Conservation (phyloP, 139 green algal species). For the Chara braunii region DNA sequence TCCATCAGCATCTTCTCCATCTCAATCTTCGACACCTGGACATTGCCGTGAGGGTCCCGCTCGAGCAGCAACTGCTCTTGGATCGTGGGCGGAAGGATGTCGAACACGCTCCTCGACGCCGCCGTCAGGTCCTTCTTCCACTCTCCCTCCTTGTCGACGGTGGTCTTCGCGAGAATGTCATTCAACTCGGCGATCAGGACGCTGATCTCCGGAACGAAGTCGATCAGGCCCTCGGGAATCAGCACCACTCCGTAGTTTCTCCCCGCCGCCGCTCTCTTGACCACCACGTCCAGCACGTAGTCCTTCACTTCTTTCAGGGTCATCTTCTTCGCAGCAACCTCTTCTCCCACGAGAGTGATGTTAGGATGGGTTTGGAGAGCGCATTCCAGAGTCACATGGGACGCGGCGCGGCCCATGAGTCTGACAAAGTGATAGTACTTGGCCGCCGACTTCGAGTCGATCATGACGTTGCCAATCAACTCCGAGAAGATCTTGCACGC, state of each 20-base stretch:
- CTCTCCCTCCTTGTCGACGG: slow-evolving; percentile 23
- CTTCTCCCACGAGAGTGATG: slow-evolving; percentile 53
- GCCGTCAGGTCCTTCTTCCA: slow-evolving; percentile 19
- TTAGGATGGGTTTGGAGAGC: slow-evolving; percentile 61
- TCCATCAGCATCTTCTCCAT: slow-evolving; percentile 30
- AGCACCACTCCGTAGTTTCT: slow-evolving; percentile 53
- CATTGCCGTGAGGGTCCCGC: slow-evolving; percentile 57
- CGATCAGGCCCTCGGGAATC: slow-evolving; percentile 57
- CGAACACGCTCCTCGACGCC: slow-evolving; percentile 29
- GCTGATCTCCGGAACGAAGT: slow-evolving; percentile 43
- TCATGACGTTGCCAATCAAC: slow-evolving; percentile 56
- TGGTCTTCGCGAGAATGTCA: slow-evolving; percentile 27
- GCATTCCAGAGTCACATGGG: slow-evolving; percentile 59
- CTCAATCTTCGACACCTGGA: slow-evolving; percentile 34
- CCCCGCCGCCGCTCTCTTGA: slow-evolving; percentile 32
- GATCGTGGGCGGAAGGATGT: slow-evolving; percentile 44
- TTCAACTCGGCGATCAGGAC: slow-evolving; percentile 30
- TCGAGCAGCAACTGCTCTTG: slow-evolving; percentile 48
- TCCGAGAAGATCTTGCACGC: slow-evolving; percentile 63
- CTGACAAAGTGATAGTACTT: slow-evolving; percentile 70
- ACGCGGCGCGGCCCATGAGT: slow-evolving; percentile 55
- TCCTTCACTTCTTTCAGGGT: slow-evolving; percentile 43
- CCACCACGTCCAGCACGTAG: slow-evolving; percentile 50
- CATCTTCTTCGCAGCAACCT: slow-evolving; percentile 38
- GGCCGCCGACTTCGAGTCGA: slow-evolving; percentile 44